Evolutionary conservation across 768 basidiomycete species (phyloP), one percentile per base, ranked within the genome.

Genomic region (Kwoniella mangroviensis): DNA sequence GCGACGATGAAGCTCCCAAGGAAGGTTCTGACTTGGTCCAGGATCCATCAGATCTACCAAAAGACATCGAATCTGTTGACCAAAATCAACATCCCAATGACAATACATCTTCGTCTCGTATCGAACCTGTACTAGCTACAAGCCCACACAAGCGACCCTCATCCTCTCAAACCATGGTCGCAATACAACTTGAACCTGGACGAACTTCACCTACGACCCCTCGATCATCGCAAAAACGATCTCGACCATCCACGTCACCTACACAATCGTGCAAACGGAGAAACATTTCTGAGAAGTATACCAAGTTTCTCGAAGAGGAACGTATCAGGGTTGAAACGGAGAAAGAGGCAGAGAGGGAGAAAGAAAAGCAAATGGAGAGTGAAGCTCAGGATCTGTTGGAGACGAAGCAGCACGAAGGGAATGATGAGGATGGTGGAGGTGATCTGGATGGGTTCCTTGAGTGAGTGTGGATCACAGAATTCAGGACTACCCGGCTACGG

Each of bases 391-490:
- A 19, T 45, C 24, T 6, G 51, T 7, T 15, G 60, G 21, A 28
- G 15, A 58, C 65, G 17, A 54, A 69, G 21, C 19, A 22, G 40
- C 64, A 52, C 13, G 63, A 66, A 17, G 53, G 45, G 10, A 51
- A 43, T 5, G 67, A 42, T 10, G 61, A 56, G 26, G 63, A 43
- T 34, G 67, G n/a, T 11, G 61, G 42, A 15, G 67, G 55, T 13
- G 67, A 66, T 49, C 26, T 72, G 7, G 42, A 15, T 21, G 63
- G 55, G 3, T 57, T 69, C 56, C 22, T 72, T 2, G 34, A 53
- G 71, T 72, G 63, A 72, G 71, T 72, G 6, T 11, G n/a, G 55
- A 34, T 34, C 4, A 7, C 34, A 34, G 9, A 34, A 34, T 34
- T 7, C 34, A 34, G 34, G 34, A 34, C 34, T 7, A 34, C 9